Evolutionary conservation across 805 yeast genomes (phyloP), one percentile per base, ranked within the genome.

Genomic region (Citeromyces nyonsensis): DNA sequence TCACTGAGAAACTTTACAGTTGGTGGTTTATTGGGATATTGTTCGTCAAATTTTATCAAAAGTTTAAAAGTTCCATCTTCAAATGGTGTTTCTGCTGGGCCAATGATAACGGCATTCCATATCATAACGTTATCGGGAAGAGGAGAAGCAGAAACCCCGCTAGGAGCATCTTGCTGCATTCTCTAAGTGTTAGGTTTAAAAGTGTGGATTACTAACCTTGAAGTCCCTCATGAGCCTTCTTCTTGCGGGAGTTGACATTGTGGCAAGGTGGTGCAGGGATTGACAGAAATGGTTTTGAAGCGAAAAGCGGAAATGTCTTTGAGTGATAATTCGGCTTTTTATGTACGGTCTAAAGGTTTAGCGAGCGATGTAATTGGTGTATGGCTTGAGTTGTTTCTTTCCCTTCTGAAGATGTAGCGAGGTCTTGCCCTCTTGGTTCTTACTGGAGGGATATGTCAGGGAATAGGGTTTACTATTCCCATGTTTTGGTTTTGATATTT

Each of bases 141-240:
- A 4, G 98, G 98, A 4, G 95, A 82, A 1, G 98, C 98, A 5
- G 95, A 82, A 8, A 91, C 94, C 10, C 98, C 98, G 24, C 94
- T 91, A 15, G 98, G 95, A 9, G 97, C 91, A 55, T 91, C 98
- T 60, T 80, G 91, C 56, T 91, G 95, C 78, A 91, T 86, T 45
- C 97, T 77, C 77, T 73, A 38, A 12, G 13, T 40, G 18, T 12
- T 18, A 5, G 15, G 25, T 45, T 45, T 48, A 18, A 25, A 11
- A 12, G 13, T 4, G 27, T 11, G 8, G 22, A 10, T 26, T 24
- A 31, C 79, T 30, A 57, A 77, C 81, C 56, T 85, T 86, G 59
- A 91, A 84, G 58, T 91, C 98, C 56, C 98, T 81, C 97, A 91
- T 91, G 47, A 91, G 73, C 61, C 98, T 75, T 73, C 95, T 80